These are phyloP conservation scores for Sonneratia alba DNA, from an alignment of 345 rosid genomes.

Conservation along the genomic window DNA sequence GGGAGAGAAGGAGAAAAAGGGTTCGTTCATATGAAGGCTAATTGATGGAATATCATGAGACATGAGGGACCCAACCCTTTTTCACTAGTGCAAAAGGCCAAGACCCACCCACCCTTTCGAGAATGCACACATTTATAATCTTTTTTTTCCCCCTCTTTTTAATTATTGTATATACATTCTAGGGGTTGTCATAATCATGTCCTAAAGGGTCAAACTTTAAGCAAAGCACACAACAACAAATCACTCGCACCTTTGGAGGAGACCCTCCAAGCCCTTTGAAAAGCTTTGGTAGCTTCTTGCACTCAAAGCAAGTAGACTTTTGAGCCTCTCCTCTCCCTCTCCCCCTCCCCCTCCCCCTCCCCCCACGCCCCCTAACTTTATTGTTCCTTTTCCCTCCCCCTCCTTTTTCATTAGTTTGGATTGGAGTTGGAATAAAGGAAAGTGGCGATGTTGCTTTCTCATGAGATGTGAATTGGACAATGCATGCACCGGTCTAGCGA, in stretches of 20 bases:
- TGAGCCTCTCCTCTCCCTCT: background rate
- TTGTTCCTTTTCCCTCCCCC: background rate
- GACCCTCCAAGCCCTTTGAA: conserved; percentile 9
- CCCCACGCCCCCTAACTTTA: background rate
- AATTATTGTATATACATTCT: background rate
- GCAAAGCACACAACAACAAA: conserved; percentile 42
- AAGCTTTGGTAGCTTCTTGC: conserved; percentile 60
- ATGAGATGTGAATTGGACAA: conserved; percentile 18
- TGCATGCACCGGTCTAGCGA: conserved; percentile 33
- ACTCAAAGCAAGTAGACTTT: conserved; percentile 57
- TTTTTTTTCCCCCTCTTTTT: background rate
- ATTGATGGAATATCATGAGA: conserved; percentile 52
- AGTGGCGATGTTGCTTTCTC: conserved; percentile 22
- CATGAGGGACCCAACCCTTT: conserved; percentile 38
- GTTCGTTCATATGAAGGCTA: conserved; percentile 13
- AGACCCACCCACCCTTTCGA: conserved; percentile 38
- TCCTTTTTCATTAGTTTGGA: conserved; percentile 5
- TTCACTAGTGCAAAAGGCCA: conserved; percentile 50
- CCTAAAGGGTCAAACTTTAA: conserved; percentile 54
- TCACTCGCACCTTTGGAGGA: conserved; percentile 29
- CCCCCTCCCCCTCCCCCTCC: background rate
- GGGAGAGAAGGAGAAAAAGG: background rate
- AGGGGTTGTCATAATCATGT: conserved; percentile 19
- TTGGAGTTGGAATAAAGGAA: conserved; percentile 25
- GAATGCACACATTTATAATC: conserved; percentile 8